Base-by-base conservation (phyloP, 805 yeast species). In the Lipomyces lipofer region DNA sequence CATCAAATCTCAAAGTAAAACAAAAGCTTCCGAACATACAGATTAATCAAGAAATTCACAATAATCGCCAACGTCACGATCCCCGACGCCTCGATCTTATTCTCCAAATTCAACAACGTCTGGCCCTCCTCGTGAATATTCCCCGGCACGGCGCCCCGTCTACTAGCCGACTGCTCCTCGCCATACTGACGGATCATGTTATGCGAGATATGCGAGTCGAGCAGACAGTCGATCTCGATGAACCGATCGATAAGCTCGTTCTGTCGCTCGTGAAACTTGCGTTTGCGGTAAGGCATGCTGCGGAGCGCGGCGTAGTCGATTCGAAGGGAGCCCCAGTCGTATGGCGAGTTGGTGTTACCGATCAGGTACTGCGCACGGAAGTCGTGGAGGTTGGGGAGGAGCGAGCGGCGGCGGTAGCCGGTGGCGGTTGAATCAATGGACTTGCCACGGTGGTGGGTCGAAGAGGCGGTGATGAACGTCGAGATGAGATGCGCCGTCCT, bases 131-230 rank as follows among this genome's bases (percentile, higher is more conserved):
- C 66, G 55, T 78, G 84, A 32, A 84, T 72, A 60, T 84, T 77
- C 0, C 83, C 89, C 0, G 89, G 89, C 4, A 78, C 80, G 2
- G 76, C 65, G 40, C 60, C 58, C 2, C 66, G 52, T 52, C 69
- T 58, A 51, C 67, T 48, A 7, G 25, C 13, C 9, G n/a, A 19
- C n/a, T n/a, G n/a, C 22, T 36, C 40, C 22, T 36, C 25, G 21
- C 42, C 43, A 63, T 86, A 86, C 47, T 78, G 81, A 43, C 79
- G 74, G 48, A 87, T 75, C 83, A 86, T 83, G 42, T 78, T 73
- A 55, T 77, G 75, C 60, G 83, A 86, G 53, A 86, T 76, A 1
- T 90, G 90, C 3, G 88, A 79, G 64, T 85, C 94, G 43, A 86
- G 73, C 48, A 86, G 71, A 47, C 74, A 72, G 66, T 86, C 95